Evolutionary conservation across 2,329 filamentous ascomycete genomes (phyloP).

Genomic region (Cadophora luteo-olivacea): DNA sequence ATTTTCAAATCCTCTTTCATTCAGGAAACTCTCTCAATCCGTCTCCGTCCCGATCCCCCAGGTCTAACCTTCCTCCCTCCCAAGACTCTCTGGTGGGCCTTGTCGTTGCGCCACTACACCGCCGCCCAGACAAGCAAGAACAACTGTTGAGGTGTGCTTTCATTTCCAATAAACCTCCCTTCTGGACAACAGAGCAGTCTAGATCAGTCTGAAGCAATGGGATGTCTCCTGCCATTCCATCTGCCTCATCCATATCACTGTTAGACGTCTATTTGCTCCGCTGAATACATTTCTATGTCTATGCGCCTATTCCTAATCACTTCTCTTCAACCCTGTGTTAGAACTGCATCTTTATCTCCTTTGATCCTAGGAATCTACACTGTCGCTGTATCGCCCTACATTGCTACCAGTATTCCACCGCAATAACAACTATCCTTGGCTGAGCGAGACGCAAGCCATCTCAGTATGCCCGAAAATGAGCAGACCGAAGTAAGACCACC

Average conservation of each 20-base stretch:
- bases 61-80: background rate
- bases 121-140: background rate
- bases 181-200: background rate
- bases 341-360: background rate
- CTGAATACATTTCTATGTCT: background rate
- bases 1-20: background rate
- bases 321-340: slow-evolving; percentile 1
- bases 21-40: background rate
- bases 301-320: slow-evolving; percentile 4
- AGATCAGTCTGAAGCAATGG: background rate
- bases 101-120: slow-evolving; percentile 2
- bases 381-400: background rate
- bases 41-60: background rate
- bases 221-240: slow-evolving; percentile 1
- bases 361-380: background rate
- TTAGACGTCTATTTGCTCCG: background rate
- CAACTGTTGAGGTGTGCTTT: slow-evolving; percentile 5
- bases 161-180: background rate
- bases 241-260: background rate
- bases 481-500: slow-evolving; percentile 8
- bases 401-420: background rate
- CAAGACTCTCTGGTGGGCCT: slow-evolving; percentile 1
- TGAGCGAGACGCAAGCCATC: background rate
- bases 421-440: background rate
- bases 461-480: slow-evolving; percentile 23